phyloP scores from a whole-genome alignment of 2,329 filamentous ascomycete species.

The Phialophora expanda region DNA sequence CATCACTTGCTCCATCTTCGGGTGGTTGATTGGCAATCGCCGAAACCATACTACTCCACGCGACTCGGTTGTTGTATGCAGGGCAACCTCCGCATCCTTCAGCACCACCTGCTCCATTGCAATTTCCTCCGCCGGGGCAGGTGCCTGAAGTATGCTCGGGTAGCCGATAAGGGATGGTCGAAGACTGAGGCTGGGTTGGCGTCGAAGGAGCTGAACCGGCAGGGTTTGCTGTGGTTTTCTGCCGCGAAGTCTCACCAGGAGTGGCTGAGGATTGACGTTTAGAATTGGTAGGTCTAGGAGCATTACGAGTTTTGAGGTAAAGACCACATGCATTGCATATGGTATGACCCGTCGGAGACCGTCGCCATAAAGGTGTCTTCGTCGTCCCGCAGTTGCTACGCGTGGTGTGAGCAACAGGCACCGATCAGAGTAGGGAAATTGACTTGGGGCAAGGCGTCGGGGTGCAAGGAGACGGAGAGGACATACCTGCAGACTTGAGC shows the following conservation, averaged over 20 bases:
- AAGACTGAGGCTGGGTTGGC: conserved; percentile 42
- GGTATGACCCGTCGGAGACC: conserved; percentile 88
- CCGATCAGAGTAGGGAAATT: not conserved
- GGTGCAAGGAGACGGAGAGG: conserved; percentile 27
- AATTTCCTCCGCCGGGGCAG: conserved; percentile 91
- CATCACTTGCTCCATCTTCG: conserved; percentile 18
- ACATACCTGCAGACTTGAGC: conserved; percentile 41
- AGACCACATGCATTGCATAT: conserved; percentile 98
- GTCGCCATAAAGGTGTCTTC: conserved; percentile 89
- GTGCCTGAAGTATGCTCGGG: conserved; percentile 68
- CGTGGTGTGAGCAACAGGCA: conserved; percentile 6
- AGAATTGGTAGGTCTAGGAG: conserved; percentile 84
- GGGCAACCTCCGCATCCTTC: conserved; percentile 95
- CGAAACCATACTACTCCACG: conserved; percentile 46
- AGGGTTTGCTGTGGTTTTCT: conserved; percentile 30
- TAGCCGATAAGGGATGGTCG: conserved; percentile 35
- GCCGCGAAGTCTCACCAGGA: conserved; percentile 31
- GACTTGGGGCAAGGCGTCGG: conserved; percentile 44
- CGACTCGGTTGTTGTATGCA: conserved; percentile 94
- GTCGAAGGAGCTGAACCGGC: conserved; percentile 37
- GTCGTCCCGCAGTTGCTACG: conserved; percentile 92
- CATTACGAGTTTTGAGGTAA: conserved; percentile 91
- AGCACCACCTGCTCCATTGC: conserved; percentile 94
- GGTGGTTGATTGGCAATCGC: conserved; percentile 9
- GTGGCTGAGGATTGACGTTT: conserved; percentile 68